Percentiles rank a stretch among this genome's conserved stretches.
phyloP scores from a whole-genome alignment of 2,329 filamentous ascomycete genomes.

The Aspergillus pseudoterreus region DNA sequence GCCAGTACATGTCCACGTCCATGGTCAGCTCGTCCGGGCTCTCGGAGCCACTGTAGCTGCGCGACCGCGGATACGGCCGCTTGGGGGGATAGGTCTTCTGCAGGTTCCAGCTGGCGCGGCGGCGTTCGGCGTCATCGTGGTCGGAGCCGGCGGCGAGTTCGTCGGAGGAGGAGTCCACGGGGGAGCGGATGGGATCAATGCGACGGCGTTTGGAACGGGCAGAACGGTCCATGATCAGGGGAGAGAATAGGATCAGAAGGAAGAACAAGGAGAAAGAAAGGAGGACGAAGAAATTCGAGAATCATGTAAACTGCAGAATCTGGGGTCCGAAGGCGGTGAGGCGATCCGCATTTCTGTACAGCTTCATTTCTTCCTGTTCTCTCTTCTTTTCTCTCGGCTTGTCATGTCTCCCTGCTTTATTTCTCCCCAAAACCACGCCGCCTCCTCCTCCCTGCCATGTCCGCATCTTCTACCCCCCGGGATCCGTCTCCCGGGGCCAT shows the following conservation, averaged over 20 bases:
- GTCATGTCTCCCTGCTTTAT: background rate
- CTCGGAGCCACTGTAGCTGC: conserved; percentile 31
- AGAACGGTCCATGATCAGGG: conserved; percentile 23
- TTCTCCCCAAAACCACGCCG: background rate
- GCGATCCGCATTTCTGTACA: background rate
- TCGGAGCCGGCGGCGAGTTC: conserved; percentile 36
- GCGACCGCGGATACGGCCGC: conserved; percentile 22
- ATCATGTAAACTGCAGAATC: background rate
- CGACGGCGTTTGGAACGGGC: conserved; percentile 29
- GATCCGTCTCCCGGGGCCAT: conserved; percentile 38
- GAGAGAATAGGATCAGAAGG: background rate
- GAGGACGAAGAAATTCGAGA: background rate
- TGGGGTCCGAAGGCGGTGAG: conserved; percentile 3
- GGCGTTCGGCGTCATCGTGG: conserved; percentile 32
- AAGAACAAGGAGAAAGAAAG: background rate
- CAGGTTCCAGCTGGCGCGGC: conserved; percentile 32
- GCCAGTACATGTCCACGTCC: conserved; percentile 37
- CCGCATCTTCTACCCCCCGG: conserved; percentile 33
- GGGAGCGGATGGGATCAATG: conserved; percentile 25
- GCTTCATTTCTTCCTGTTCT: background rate
- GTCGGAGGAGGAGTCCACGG: conserved; percentile 36
- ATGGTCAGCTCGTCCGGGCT: conserved; percentile 46
- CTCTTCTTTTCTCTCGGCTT: background rate
- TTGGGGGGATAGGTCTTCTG: conserved; percentile 29
- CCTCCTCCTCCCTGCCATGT: background rate